Evolutionary conservation across 192 early-diverging fungal genomes (phyloP), one percentile per base, ranked within the genome.

Genomic region (Rhizophlyctis rosea): DNA sequence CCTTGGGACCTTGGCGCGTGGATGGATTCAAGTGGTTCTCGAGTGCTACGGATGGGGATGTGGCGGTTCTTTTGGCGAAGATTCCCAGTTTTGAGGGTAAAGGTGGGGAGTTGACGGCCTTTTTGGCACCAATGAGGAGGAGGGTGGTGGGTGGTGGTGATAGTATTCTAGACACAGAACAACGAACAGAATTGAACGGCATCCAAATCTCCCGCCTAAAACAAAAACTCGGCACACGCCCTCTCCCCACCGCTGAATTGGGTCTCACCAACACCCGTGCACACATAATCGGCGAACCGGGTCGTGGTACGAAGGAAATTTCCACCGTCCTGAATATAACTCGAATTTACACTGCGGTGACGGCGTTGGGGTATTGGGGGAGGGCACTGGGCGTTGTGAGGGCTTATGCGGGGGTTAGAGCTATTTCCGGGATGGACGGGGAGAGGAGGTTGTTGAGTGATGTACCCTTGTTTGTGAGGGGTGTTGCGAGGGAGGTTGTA

Each of bases 21-120:
- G 73, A 69, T 32, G 88, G 88, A 0, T 86, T 87, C 71, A 90
- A 88, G 62, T 90, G 85, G 86, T 90, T 90, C 65, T 86, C 82
- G 1, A 82, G 79, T 48, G 87, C 87, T 1, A 90, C 88, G 3
- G 84, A 86, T 50, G 70, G 81, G 11, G 80, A 90, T 58, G 82
- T 87, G 57, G 77, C 88, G 23, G 76, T 90, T 68, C 71, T 85
- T 0, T 65, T 90, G 7, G 88, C 88, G 21, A 70, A 86, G 57
- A 73, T 74, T 13, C 75, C 73, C 14, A 69, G 81, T 49, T 68
- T n/a, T n/a, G n/a, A n/a, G n/a, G n/a, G n/a, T n/a, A n/a, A n/a
- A n/a, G n/a, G n/a, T n/a, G n/a, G n/a, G n/a, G n/a, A n/a, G n/a
- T n/a, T n/a, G n/a, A n/a, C n/a, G n/a, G n/a, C n/a, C n/a, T n/a